A percentile compares a stretch with the other conserved stretches of the same genome.
Conservation (phyloP, 768 basidiomycete species). For the Agaricus sinodeliciosus region DNA sequence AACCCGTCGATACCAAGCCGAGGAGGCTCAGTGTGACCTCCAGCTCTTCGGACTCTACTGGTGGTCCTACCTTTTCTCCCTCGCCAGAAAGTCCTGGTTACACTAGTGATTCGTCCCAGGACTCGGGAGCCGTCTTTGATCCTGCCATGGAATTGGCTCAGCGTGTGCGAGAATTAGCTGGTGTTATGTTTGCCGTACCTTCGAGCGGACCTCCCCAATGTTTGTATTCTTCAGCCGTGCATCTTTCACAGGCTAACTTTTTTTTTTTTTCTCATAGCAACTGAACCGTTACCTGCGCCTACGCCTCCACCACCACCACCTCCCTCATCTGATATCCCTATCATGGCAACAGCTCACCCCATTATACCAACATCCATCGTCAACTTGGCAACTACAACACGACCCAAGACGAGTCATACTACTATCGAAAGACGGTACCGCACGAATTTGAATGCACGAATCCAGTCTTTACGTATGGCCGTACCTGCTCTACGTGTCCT, state of each 20-base stretch:
- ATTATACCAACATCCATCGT: conserved; percentile 7
- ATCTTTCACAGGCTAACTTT: conserved; percentile 18
- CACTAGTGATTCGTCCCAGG: conserved; percentile 16
- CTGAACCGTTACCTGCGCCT: conserved; percentile 37
- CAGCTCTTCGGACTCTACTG: conserved; percentile 40
- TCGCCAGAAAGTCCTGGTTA: conserved; percentile 31
- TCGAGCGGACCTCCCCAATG: conserved; percentile 17
- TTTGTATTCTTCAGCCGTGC: conserved; percentile 25
- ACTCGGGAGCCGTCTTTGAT: conserved; percentile 11
- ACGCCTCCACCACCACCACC: conserved; percentile 36
- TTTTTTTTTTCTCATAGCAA: neutral
- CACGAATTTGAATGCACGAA: conserved; percentile 83
- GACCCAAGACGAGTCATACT: conserved; percentile 85
- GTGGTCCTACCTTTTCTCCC: conserved; percentile 45
- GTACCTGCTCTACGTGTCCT: conserved; percentile 80
- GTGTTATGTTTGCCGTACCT: conserved; percentile 47
- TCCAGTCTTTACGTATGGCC: conserved; percentile 71
- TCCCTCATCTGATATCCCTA: conserved; percentile 7
- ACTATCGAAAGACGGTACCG: conserved; percentile 87
- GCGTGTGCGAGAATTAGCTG: conserved; percentile 46
- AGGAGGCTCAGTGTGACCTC: conserved; percentile 50
- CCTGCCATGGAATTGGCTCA: conserved; percentile 39
- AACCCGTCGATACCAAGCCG: conserved; percentile 21
- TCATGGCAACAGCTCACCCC: conserved; percentile 4
- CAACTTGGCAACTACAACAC: conserved; percentile 18